Percentiles rank a stretch among this genome's conserved stretches.
Evolutionary conservation across 208 protist genomes (phyloP).

Genomic region (Phytomonas francai): DNA sequence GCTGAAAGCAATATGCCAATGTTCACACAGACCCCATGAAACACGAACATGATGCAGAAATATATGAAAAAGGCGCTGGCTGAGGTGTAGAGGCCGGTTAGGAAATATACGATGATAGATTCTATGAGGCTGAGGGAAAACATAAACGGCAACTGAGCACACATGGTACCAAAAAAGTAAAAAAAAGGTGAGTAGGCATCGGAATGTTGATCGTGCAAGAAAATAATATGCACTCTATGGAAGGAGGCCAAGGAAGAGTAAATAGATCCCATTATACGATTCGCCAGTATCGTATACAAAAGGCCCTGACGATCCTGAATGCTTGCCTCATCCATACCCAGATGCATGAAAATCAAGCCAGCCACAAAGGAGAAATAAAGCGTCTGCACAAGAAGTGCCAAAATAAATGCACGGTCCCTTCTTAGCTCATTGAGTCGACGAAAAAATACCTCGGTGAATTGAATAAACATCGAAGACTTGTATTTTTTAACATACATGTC

Average conservation of each 20-base stretch:
- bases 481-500: conserved; percentile 39
- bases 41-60: conserved; percentile 30
- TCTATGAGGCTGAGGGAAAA: conserved; percentile 34
- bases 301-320: conserved; percentile 56
- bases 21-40: conserved; percentile 39
- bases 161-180: conserved; percentile 30
- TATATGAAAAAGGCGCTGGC: conserved; percentile 58
- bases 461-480: conserved; percentile 31
- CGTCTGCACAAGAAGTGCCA: conserved; percentile 32
- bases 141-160: conserved; percentile 50
- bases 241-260: conserved; percentile 58
- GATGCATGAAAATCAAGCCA: conserved; percentile 65
- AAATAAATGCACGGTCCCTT: conserved; percentile 37
- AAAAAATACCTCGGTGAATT: conserved; percentile 46
- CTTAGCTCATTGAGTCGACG: conserved; percentile 30
- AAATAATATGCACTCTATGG: conserved; percentile 34
- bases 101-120: conserved; percentile 53
- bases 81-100: conserved; percentile 29
- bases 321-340: conserved; percentile 37
- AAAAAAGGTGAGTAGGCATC: conserved; percentile 55
- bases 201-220: conserved; percentile 56
- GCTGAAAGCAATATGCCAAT: conserved; percentile 57
- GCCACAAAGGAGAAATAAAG: conserved; percentile 56
- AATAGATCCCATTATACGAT: conserved; percentile 41
- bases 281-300: conserved; percentile 63